Evolutionary conservation across 2,329 filamentous ascomycete genomes (phyloP), one percentile per base, ranked within the genome.

Genomic region (Ilyonectria destructans): DNA sequence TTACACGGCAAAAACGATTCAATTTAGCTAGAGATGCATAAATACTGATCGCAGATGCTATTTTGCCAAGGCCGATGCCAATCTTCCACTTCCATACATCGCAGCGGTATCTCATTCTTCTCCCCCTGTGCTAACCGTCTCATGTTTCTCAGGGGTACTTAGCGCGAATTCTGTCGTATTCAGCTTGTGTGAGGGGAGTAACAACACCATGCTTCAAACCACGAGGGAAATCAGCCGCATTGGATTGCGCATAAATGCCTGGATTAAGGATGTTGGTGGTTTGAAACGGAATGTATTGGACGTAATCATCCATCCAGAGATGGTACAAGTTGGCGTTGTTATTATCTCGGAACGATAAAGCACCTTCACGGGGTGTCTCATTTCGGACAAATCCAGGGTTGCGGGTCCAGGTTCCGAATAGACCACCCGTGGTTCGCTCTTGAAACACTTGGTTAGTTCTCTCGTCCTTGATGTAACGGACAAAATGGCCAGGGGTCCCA

Each of bases 391-490:
- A 80, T 3, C 77, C 80, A 3, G 74, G 75, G 3, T 84, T 77
- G 2, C 82, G 77, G 4, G 78, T 82, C 85, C 85, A 87, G 0
- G 78, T 81, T 4, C 85, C 85, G 57, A 87, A 86, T 0, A 87
- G 72, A 0, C 86, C 86, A 0, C 67, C 78, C 0, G 81, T 80
- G 1, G 80, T 82, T 13, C 79, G 78, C 69, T 87, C 85, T 48
- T 83, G 81, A 68, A 83, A 87, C 6, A 88, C 82, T 19, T 82
- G 81, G 48, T 82, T 81, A 3, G 80, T 81, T 0, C 82, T 81
- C 72, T 87, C 85, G 71, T 87, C 85, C 73, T 87, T 87, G 59
- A 86, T 72, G 76, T 87, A 87, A 8, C 85, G 82, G 0, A 80
- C 82, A 52, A 82, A 87, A 10, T 77, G 69, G 4, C 77, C 81